phyloP scores from a whole-genome alignment of 352 stramenopile species.

The Phytophthora rubi region DNA sequence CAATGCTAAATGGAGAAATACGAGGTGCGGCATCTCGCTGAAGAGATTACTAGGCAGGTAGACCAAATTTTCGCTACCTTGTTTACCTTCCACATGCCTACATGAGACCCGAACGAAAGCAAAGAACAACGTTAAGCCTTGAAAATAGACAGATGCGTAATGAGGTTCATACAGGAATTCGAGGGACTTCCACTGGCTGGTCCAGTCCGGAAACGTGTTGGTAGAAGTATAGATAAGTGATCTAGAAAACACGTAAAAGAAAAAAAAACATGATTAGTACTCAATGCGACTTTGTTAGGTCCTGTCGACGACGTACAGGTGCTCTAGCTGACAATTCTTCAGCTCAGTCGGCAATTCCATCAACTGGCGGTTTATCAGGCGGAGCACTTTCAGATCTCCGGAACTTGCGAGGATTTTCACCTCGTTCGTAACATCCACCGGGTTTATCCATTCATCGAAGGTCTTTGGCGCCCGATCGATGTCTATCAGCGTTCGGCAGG shows the following conservation, averaged over 20 bases:
- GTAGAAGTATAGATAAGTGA: slow-evolving; percentile 44
- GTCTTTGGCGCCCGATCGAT: slow-evolving; percentile 16
- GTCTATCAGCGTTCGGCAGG: slow-evolving; percentile 49
- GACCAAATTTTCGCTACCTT: slow-evolving; percentile 23
- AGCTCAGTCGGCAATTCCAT: slow-evolving; percentile 34
- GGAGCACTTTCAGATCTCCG: slow-evolving; percentile 45
- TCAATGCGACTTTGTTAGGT: not conserved
- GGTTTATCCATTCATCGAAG: slow-evolving; percentile 36
- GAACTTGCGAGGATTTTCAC: slow-evolving; percentile 33
- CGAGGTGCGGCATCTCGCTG: slow-evolving; percentile 37
- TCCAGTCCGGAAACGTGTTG: slow-evolving; percentile 31
- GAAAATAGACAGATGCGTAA: not conserved
- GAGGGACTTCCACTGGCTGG: slow-evolving; percentile 35
- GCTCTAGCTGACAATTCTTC: slow-evolving; percentile 34
- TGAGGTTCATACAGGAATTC: slow-evolving; percentile 47
- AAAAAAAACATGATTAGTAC: not conserved
- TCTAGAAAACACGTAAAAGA: slow-evolving; percentile 13
- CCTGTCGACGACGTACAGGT: slow-evolving; percentile 42
- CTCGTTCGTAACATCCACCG: slow-evolving; percentile 27
- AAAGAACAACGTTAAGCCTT: not conserved
- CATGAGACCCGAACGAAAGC: not conserved
- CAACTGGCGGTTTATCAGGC: slow-evolving; percentile 48
- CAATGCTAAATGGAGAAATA: slow-evolving; percentile 39
- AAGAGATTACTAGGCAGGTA: slow-evolving; percentile 40
- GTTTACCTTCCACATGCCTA: slow-evolving; percentile 27